Evolutionary conservation across 1,139 yeast genomes (phyloP), one percentile per base, ranked within the genome.

Genomic region (Candida buenavistaensis): DNA sequence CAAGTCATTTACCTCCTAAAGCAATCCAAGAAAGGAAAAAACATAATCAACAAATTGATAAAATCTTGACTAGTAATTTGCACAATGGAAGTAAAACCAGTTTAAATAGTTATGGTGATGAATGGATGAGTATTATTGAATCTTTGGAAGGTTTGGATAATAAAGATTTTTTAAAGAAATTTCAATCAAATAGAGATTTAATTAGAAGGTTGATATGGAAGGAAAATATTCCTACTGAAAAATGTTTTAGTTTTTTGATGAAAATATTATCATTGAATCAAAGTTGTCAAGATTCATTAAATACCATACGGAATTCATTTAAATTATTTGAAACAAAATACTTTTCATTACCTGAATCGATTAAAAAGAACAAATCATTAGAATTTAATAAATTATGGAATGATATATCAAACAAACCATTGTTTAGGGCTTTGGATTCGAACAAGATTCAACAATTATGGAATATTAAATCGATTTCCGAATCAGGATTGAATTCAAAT

Each of bases 1-100:
- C 76, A 14, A 68, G 68, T 24, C 63, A 70, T 43, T 52, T 70
- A 25, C 76, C 76, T 13, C 76, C 76, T 0, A 70, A 70, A 41
- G 47, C 55, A 11, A 41, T 43, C 3, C 40, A 40, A 19, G 76
- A 70, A 42, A 65, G 59, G 30, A 45, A 57, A 10, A 67, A 62
- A 42, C 76, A 70, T 43, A 61, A 62, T 39, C 59, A 54, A 31
- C 72, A 70, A 47, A 54, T 69, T 37, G 56, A 64, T 33, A 59
- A 52, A 41, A 62, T 63, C 15, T 41, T 69, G 23, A 39, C 46
- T 11, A 50, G 46, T 27, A 62, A 55, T 14, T 38, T 51, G 6
- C 49, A 64, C 13, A 5, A 3, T 9, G 7, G 6, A n/a, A n/a
- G 11, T 10, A 22, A 22, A n/a, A 10, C 11, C 11, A 10, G 5